Evolutionary conservation across 345 rosid species (phyloP).

Genomic region (Geranium rotundifolium): DNA sequence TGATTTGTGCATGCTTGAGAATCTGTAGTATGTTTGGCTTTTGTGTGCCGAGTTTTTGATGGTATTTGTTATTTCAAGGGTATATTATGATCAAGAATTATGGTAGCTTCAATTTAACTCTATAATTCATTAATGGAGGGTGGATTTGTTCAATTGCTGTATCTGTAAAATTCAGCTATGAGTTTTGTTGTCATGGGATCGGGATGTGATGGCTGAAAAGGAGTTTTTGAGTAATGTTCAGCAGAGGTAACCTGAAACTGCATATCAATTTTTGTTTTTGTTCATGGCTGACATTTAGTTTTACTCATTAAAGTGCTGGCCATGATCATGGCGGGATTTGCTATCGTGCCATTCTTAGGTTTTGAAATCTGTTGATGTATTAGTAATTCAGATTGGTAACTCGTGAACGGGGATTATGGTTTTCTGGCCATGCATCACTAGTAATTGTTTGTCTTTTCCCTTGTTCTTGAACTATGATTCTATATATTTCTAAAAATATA

Average conservation of each 20-base stretch:
- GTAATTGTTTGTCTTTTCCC: not conserved
- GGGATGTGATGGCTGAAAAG: not conserved
- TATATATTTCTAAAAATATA: too few species aligned
- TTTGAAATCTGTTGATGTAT: too few species aligned
- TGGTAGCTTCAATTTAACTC: too few species aligned
- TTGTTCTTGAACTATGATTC: not conserved
- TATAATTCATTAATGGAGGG: too few species aligned
- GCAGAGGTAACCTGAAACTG: not conserved
- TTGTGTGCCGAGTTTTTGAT: not conserved
- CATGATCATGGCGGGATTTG: not conserved
- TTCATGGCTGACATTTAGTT: not conserved
- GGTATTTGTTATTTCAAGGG: not conserved
- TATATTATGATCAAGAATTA: too few species aligned
- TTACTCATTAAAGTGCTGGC: not conserved
- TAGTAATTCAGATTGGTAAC: too few species aligned
- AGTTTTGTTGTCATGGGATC: not conserved
- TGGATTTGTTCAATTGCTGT: too few species aligned
- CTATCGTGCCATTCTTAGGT: not conserved
- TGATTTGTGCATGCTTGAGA: not conserved
- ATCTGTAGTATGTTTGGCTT: not conserved
- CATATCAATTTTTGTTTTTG: not conserved
- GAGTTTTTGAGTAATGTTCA: not conserved
- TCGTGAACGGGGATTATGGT: not conserved
- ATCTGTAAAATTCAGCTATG: not conserved
- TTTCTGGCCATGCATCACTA: not conserved